These are phyloP conservation scores for Apiospora koreana DNA, from an alignment of 2,329 filamentous ascomycete genomes.

Conservation along the genomic window DNA sequence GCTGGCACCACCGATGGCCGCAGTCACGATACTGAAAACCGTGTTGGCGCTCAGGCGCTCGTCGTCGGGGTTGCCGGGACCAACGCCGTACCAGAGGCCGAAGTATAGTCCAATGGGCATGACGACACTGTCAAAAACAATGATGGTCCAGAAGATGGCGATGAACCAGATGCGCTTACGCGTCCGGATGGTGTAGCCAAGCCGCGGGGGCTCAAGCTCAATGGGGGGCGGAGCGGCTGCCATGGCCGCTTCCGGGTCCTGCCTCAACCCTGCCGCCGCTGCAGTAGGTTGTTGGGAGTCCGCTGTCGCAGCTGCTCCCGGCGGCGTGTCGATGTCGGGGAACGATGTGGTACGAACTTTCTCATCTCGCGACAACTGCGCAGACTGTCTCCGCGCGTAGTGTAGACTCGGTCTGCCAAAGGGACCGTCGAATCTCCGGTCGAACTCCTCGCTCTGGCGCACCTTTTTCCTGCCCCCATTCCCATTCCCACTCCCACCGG, in stretches of 20 bases:
- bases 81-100: slow-evolving; percentile 54
- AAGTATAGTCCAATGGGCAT: slow-evolving; percentile 63
- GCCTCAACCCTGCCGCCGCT: not conserved
- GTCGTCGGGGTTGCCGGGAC: slow-evolving; percentile 34
- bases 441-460: slow-evolving; percentile 25
- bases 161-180: slow-evolving; percentile 51
- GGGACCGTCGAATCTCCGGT: slow-evolving; percentile 27
- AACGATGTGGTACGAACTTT: not conserved
- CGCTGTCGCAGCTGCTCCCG: not conserved
- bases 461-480: slow-evolving; percentile 12
- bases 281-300: not conserved
- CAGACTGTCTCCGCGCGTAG: slow-evolving; percentile 22
- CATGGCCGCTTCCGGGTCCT: not conserved
- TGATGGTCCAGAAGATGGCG: slow-evolving; percentile 59
- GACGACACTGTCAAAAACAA: slow-evolving; percentile 57
- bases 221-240: slow-evolving; percentile 2
- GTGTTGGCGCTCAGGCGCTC: slow-evolving; percentile 16
- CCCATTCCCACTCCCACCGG: not conserved
- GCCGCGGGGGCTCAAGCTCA: slow-evolving; percentile 16
- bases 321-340: not conserved
- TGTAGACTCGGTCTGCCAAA: slow-evolving; percentile 26
- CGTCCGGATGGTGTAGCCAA: slow-evolving; percentile 20
- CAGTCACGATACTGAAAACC: slow-evolving; percentile 54
- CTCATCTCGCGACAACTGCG: not conserved
- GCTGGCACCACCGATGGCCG: slow-evolving; percentile 49